Base-by-base conservation (phyloP, 495 filamentous ascomycete species). In the Penicillium malachiteum region DNA sequence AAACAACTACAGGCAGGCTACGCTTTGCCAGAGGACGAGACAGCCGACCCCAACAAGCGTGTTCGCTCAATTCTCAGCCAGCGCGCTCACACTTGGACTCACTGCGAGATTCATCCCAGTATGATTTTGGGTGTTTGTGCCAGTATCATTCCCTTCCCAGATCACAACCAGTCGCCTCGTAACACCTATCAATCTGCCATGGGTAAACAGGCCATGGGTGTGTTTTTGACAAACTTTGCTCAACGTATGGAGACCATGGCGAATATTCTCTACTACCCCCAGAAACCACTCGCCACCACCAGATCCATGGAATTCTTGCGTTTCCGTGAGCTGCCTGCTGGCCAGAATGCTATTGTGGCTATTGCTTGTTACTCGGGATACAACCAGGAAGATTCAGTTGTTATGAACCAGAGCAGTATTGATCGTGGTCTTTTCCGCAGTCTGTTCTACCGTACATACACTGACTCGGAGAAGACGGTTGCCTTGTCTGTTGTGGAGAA, bases 161-260 rank as follows among this genome's bases (percentile, higher is more conserved):
- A 99, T 73, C 94, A 99, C 77, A 99, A 99, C 69, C 94, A 91
- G 83, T 96, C 92, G 54, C 94, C 94, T 56, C 84, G 95, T 86
- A 97, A 97, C 68, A 99, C 94, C 4, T 97, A 97, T 74, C 95
- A 99, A 67, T 96, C 94, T 62, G 94, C 94, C 65, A 99, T 99
- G 94, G 94, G 94, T 75, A 99, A 99, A 76, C 94, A 99, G 80
- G 94, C 94, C 46, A 99, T 99, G 95, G 94, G 94, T 64, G 91
- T 97, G 53, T 96, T 96, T 78, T 81, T 97, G 35, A 97, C 95
- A 11, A 99, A 97, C 66, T 97, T 92, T 66, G 82, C 87, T 21
- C 86, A 92, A 54, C 91, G 94, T 51, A 97, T 97, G 94, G 94
- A 99, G 63, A 99, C 94, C 13, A 97, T 99, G 94, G 88, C 91